These are phyloP conservation scores for Rostrohypoxylon terebratum DNA, from an alignment of 495 filamentous ascomycete species.

Conservation along the genomic window DNA sequence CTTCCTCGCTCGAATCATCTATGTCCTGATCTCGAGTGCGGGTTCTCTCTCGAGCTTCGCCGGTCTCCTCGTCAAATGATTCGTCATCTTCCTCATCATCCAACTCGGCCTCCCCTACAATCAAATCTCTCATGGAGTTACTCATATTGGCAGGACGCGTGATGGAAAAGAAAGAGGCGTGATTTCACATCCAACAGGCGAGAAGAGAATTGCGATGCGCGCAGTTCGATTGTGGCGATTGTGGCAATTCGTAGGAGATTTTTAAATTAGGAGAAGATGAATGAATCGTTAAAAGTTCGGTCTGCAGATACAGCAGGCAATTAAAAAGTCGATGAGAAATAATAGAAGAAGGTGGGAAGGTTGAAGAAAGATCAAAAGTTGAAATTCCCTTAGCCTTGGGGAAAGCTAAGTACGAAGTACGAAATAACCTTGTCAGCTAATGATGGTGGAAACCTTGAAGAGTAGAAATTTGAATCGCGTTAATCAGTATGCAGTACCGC, in stretches of 20 bases:
- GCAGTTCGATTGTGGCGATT: neutral
- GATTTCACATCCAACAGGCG: constrained; percentile 2
- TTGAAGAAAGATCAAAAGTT: neutral
- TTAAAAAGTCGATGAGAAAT: constrained; percentile 2
- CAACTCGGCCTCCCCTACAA: constrained; percentile 85
- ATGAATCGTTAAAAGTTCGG: neutral
- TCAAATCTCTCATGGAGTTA: constrained; percentile 72
- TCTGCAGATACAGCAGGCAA: neutral
- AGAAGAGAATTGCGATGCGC: neutral
- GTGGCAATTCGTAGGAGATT: neutral
- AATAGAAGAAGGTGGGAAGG: neutral
- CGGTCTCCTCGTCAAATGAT: constrained; percentile 84
- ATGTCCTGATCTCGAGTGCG: constrained; percentile 63
- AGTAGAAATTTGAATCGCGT: constrained; percentile 36
- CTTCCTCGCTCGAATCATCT: constrained; percentile 95
- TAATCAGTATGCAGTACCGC: neutral
- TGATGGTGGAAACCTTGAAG: neutral
- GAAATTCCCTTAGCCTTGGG: constrained; percentile 21
- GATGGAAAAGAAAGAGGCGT: neutral
- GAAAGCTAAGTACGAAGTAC: neutral
- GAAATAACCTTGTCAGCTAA: constrained; percentile 1
- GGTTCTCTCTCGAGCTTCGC: constrained; percentile 62
- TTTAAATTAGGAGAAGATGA: neutral
- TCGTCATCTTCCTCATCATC: constrained; percentile 93
- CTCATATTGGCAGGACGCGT: constrained; percentile 66